These are phyloP conservation scores for Phragmites australis DNA, from an alignment of 176 grass and related monocot species.

Conservation along the genomic window DNA sequence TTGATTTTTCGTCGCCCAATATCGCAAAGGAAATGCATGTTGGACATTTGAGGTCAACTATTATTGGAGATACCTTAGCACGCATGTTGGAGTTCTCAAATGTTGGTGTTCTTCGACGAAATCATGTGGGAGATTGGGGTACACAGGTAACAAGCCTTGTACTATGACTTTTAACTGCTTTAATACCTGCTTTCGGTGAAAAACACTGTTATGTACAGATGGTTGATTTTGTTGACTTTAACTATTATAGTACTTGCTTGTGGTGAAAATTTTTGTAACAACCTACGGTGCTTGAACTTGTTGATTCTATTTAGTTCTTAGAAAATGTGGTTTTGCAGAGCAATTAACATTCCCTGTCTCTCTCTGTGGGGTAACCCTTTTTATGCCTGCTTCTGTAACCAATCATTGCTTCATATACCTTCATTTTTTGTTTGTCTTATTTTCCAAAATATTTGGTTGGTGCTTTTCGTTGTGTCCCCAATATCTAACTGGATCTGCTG, in stretches of 20 bases:
- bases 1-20: slow-evolving; percentile 97
- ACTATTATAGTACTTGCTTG: neutral
- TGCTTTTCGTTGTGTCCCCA: neutral
- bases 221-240: neutral
- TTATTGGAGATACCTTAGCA: slow-evolving; percentile 89
- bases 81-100: slow-evolving; percentile 97
- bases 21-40: slow-evolving; percentile 99
- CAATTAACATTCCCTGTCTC: neutral
- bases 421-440: neutral
- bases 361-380: neutral
- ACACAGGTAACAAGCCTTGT: slow-evolving; percentile 66
- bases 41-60: slow-evolving; percentile 87
- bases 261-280: neutral
- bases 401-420: slow-evolving; percentile 6
- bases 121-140: slow-evolving; percentile 99
- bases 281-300: slow-evolving; percentile 1
- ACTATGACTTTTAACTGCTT: neutral
- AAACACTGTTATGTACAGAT: neutral
- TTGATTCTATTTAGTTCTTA: neutral
- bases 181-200: neutral
- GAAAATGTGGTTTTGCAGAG: neutral
- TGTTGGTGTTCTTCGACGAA: slow-evolving; percentile 83
- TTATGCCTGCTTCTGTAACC: neutral
- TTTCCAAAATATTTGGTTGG: slow-evolving; percentile 3
- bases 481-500: neutral